These are phyloP conservation scores for Panicum miliaceum DNA, from an alignment of 176 grass and related monocot genomes.

Conservation along the genomic window DNA sequence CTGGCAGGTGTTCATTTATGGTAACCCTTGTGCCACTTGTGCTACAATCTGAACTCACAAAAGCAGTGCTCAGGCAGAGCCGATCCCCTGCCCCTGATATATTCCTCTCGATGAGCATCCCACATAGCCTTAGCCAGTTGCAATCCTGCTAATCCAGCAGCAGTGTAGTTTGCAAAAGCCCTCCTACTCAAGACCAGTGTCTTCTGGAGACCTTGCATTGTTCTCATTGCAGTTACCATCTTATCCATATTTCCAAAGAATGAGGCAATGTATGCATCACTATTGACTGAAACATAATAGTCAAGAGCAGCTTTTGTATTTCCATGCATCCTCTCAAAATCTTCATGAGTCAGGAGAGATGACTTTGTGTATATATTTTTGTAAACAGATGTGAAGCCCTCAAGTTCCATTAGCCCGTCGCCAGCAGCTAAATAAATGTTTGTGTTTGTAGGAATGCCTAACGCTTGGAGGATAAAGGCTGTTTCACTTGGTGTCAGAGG, in stretches of 20 bases:
- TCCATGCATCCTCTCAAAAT: constrained; percentile 94
- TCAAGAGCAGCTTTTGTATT: constrained; percentile 93
- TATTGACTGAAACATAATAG: constrained; percentile 94
- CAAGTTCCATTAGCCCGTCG: constrained; percentile 85
- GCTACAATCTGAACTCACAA: constrained; percentile 81
- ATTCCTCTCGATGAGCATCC: constrained; percentile 79
- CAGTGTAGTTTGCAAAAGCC: constrained; percentile 72
- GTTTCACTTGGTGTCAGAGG: constrained; percentile 92
- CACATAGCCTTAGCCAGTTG: constrained; percentile 79
- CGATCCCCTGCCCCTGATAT: constrained; percentile 78
- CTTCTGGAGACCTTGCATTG: constrained; percentile 68
- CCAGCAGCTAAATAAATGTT: constrained; percentile 92
- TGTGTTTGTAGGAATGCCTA: constrained; percentile 68
- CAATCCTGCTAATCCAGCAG: constrained; percentile 56
- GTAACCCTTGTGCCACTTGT: not conserved
- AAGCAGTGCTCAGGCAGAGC: constrained; percentile 86
- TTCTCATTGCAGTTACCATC: constrained; percentile 93
- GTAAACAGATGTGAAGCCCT: constrained; percentile 76
- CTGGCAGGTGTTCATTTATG: not conserved
- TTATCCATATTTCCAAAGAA: constrained; percentile 99
- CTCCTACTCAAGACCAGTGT: constrained; percentile 90
- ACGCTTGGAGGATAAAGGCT: constrained; percentile 79
- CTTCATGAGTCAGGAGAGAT: constrained; percentile 62
- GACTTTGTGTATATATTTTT: constrained; percentile 81
- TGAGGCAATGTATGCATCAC: constrained; percentile 77